Base-by-base conservation (phyloP, 2,329 filamentous ascomycete genomes). In the Sporothrix brasiliensis region DNA sequence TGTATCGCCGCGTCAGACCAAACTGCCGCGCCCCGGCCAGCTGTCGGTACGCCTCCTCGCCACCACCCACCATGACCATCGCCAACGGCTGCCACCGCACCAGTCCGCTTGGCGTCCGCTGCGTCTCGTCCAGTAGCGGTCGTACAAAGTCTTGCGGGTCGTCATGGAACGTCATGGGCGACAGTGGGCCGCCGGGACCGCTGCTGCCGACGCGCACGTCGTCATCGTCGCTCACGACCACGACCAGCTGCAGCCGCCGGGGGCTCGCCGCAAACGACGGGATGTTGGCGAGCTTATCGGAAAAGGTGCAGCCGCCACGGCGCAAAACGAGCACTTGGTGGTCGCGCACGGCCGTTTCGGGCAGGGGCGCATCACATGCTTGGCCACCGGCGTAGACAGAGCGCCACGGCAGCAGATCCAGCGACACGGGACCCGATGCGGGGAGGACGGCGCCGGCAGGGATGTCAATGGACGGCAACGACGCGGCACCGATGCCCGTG, bases 231-330 rank as follows among this genome's bases (percentile, higher is more conserved):
- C 85, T 89, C 1, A 97, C 87, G 0, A 97, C 81, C 56, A 98
- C 82, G 39, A 98, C 92, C 3, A 98, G 85, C 78, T 97, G 92
- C 21, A 98, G 82, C 0, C 89, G 3, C 79, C 78, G 0, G 44
- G 83, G 78, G 0, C 84, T 83, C 0, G 91, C 89, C 1, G 88
- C 84, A 77, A 90, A 94, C 11, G 88, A 87, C 0, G 94, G 93
- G n/a, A 98, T 93, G 74, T 92, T 94, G 67, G 86, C 84, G 0
- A 98, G 81, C 79, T 99, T 99, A 39, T 90, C 82, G 49, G 87
- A 90, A 79, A 98, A 98, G 30, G 87, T 91, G 81, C 95, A 99
- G 0, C 88, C 89, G 52, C 95, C 94, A 6, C 95, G 89, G 39
- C 87, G 89, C 75, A 98, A 84, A 66, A 97, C 87, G 71, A 99